Conservation (phyloP, 2,329 filamentous ascomycete genomes). For the Penicillium sp. region DNA sequence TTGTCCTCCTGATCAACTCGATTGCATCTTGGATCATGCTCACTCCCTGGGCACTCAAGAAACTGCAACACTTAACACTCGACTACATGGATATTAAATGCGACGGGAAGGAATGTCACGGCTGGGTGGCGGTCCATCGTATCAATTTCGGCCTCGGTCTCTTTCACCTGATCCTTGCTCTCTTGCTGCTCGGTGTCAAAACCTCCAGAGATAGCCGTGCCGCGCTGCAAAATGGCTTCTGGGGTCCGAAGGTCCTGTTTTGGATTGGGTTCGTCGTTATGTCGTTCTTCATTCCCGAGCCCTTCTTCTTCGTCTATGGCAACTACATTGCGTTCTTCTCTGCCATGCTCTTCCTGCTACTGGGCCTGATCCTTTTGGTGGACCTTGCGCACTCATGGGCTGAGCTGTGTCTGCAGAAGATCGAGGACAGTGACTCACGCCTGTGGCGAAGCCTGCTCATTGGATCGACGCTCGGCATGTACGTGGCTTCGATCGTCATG, state of each 20-base stretch:
- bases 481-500: constrained; percentile 84
- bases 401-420: constrained; percentile 90
- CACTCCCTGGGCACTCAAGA: constrained; percentile 96
- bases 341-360: constrained; percentile 88
- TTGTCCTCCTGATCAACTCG: constrained; percentile 93
- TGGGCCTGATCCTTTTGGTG: constrained; percentile 87
- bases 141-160: constrained; percentile 97
- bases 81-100: constrained; percentile 97
- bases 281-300: constrained; percentile 93
- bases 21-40: constrained; percentile 99
- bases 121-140: constrained; percentile 92
- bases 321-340: constrained; percentile 87
- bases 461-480: constrained; percentile 92
- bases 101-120: constrained; percentile 84
- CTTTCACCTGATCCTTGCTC: constrained; percentile 84
- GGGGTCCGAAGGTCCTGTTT: constrained; percentile 90
- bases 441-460: constrained; percentile 85
- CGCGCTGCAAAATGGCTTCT: constrained; percentile 94
- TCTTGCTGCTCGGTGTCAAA: constrained; percentile 80
- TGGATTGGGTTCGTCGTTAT: constrained; percentile 86
- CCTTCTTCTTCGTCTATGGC: constrained; percentile 93
- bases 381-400: constrained; percentile 97
- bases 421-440: constrained; percentile 81
- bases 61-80: constrained; percentile 84
- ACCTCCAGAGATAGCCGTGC: constrained; percentile 86